Percentiles rank a stretch among this genome's conserved stretches.
These are phyloP conservation scores for Ceriops tagal DNA, from an alignment of 345 rosid genomes.

Conservation along the genomic window DNA sequence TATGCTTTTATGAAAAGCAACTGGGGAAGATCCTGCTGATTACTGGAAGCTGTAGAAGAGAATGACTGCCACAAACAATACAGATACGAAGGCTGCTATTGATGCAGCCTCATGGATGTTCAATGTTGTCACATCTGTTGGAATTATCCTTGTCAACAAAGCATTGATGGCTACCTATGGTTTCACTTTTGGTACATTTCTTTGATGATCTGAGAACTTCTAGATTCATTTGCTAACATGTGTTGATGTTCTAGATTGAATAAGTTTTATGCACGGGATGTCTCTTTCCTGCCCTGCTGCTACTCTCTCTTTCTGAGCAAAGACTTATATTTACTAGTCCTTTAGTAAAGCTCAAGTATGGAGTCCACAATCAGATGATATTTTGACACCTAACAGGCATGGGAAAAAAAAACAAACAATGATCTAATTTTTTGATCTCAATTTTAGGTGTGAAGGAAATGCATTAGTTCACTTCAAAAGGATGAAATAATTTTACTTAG, in stretches of 20 bases:
- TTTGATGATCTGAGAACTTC: not conserved
- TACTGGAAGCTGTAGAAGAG: slow-evolving; percentile 18
- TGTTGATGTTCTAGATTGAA: not conserved
- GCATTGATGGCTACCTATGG: slow-evolving; percentile 95
- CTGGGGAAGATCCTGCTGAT: slow-evolving; percentile 28
- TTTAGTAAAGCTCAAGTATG: too few species aligned
- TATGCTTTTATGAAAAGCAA: slow-evolving; percentile 25
- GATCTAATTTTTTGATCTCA: too few species aligned
- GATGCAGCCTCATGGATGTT: slow-evolving; percentile 96
- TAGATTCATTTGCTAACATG: not conserved
- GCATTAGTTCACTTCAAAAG: not conserved
- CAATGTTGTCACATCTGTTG: slow-evolving; percentile 97
- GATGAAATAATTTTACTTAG: not conserved
- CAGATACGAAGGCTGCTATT: slow-evolving; percentile 67
- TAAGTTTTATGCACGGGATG: not conserved
- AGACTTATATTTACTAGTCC: too few species aligned
- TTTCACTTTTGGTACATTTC: slow-evolving; percentile 72
- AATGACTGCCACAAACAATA: slow-evolving; percentile 70
- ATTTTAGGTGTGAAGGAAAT: too few species aligned
- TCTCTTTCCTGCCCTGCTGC: too few species aligned
- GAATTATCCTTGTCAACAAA: slow-evolving; percentile 93
- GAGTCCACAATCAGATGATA: too few species aligned
- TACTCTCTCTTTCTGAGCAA: too few species aligned
- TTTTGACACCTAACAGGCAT: too few species aligned
- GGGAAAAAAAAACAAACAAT: too few species aligned